Evolutionary conservation across 164 flowering plant genomes (phyloP).

Genomic region (Magnolia sinica): DNA sequence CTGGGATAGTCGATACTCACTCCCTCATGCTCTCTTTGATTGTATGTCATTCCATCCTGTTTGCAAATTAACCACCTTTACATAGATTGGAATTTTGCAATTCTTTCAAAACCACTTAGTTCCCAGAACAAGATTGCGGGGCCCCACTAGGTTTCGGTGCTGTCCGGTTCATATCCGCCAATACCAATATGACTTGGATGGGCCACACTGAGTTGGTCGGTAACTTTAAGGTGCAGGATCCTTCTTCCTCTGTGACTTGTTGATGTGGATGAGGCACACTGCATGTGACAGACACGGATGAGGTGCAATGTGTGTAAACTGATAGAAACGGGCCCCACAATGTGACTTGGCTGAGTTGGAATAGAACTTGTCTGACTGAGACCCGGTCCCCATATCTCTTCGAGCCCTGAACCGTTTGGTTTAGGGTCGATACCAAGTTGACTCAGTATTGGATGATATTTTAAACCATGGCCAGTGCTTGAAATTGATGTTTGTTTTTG

Average conservation of each 20-base stretch:
- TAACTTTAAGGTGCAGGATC: background rate
- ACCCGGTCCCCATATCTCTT: too few relatives aligned
- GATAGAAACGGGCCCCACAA: too few relatives aligned
- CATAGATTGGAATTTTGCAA: background rate
- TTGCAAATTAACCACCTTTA: background rate
- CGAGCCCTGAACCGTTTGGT: too few relatives aligned
- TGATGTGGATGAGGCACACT: too few relatives aligned
- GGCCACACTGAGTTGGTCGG: background rate
- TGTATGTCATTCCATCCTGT: conserved; percentile 37
- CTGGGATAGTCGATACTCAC: conserved; percentile 85
- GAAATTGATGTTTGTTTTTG: too few relatives aligned
- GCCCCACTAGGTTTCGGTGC: background rate
- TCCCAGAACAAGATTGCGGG: background rate
- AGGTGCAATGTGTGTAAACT: too few relatives aligned
- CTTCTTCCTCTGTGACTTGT: background rate
- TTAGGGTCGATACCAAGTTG: too few relatives aligned
- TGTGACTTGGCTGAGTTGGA: too few relatives aligned
- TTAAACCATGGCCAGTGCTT: too few relatives aligned
- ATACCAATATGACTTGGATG: background rate
- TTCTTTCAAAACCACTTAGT: background rate
- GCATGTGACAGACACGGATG: too few relatives aligned
- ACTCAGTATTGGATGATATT: too few relatives aligned
- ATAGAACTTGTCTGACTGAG: too few relatives aligned
- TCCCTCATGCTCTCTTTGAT: conserved; percentile 78
- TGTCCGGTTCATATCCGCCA: background rate